Evolutionary conservation across 164 flowering plant genomes (phyloP).

Genomic region (Stephania cephalantha): DNA sequence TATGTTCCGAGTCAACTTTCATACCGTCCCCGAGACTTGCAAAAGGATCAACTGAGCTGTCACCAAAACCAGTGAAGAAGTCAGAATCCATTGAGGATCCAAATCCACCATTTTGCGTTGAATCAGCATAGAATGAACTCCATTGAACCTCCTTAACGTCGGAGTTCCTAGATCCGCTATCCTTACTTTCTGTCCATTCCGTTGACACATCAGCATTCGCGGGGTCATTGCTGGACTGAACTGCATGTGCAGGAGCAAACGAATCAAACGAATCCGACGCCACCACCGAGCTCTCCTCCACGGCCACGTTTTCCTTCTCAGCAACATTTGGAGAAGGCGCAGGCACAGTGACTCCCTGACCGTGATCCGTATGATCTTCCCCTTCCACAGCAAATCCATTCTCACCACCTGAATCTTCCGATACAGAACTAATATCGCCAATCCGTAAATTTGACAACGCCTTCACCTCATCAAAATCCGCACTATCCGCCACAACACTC

Average conservation of each 20-base stretch:
- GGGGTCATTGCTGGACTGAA: constrained; percentile 18
- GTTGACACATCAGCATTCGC: constrained; percentile 14
- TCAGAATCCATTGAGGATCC: constrained; percentile 66
- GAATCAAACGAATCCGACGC: constrained; percentile 29
- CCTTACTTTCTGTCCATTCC: constrained; percentile 16
- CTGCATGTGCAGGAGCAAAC: constrained; percentile 12
- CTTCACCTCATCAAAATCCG: constrained; percentile 26
- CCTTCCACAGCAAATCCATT: constrained; percentile 2
- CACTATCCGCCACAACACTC: constrained; percentile 12
- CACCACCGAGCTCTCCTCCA: constrained; percentile 22
- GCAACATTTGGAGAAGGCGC: not conserved
- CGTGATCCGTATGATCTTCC: constrained; percentile 5
- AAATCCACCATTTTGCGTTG: constrained; percentile 20
- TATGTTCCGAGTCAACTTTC: constrained; percentile 13
- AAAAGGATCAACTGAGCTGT: constrained; percentile 24
- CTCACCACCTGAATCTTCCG: constrained; percentile 14
- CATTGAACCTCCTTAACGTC: constrained; percentile 78
- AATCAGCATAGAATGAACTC: constrained; percentile 59
- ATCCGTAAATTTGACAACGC: constrained; percentile 25
- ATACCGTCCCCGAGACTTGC: constrained; percentile 17
- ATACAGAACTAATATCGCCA: constrained; percentile 12
- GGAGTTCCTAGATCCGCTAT: constrained; percentile 28
- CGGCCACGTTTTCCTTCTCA: constrained; percentile 13
- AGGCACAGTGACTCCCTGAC: not conserved
- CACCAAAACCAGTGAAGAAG: constrained; percentile 47